These are phyloP conservation scores for Leccinum imitatum DNA, from an alignment of 768 basidiomycete genomes.

Conservation along the genomic window DNA sequence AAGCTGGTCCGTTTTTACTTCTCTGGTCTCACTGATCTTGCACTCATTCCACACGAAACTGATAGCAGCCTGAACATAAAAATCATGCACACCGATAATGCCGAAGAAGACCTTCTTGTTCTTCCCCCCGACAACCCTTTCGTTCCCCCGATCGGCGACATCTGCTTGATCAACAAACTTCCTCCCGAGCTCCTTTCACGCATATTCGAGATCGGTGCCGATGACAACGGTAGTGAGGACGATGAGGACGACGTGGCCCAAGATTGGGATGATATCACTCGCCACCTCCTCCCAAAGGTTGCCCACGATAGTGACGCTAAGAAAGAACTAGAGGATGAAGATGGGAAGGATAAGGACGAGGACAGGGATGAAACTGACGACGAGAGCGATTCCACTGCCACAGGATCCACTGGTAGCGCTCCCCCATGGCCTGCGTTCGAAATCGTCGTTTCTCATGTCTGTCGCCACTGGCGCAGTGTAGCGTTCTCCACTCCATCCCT, in stretches of 20 bases:
- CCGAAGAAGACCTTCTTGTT: slow-evolving; percentile 9
- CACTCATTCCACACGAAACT: neutral
- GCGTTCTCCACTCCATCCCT: slow-evolving; percentile 53
- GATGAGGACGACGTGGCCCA: slow-evolving; percentile 36
- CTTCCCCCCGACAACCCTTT: slow-evolving; percentile 47
- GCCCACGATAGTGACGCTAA: slow-evolving; percentile 9
- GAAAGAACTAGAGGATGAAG: neutral
- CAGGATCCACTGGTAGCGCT: slow-evolving; percentile 1
- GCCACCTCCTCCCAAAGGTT: slow-evolving; percentile 36
- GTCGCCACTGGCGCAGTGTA: slow-evolving; percentile 55
- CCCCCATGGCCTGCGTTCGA: slow-evolving; percentile 39
- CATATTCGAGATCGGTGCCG: slow-evolving; percentile 51
- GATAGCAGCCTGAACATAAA: neutral
- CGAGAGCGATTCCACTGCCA: slow-evolving; percentile 6
- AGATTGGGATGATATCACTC: slow-evolving; percentile 1
- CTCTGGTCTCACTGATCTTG: neutral
- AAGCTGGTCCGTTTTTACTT: neutral
- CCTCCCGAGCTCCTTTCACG: slow-evolving; percentile 57
- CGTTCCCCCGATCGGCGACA: slow-evolving; percentile 40
- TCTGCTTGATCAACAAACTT: slow-evolving; percentile 51
- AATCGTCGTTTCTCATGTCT: slow-evolving; percentile 61
- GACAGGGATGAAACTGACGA: neutral
- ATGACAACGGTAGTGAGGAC: slow-evolving; percentile 36
- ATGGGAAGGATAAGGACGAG: neutral
- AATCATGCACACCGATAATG: slow-evolving; percentile 2